Evolutionary conservation across 2,329 filamentous ascomycete species (phyloP).

Genomic region (Trichoderma citrinoviride): DNA sequence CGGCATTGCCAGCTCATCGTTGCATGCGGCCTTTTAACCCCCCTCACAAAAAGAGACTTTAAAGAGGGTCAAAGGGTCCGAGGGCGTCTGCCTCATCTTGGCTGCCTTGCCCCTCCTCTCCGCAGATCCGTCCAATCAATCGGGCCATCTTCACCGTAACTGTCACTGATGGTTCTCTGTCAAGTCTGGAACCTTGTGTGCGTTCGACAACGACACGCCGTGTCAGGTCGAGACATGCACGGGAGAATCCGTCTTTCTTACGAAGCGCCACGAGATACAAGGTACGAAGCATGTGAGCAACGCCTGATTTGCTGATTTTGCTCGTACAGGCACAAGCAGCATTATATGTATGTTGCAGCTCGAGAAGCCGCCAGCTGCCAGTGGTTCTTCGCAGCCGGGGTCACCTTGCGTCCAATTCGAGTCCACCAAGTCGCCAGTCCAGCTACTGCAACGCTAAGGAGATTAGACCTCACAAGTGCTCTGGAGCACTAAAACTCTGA

Average conservation of each 20-base stretch:
- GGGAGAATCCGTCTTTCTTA: slow-evolving; percentile 4
- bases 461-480: slow-evolving; percentile 9
- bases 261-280: not conserved
- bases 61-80: slow-evolving; percentile 21
- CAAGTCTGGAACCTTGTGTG: slow-evolving; percentile 21
- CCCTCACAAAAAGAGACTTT: not conserved
- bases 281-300: slow-evolving; percentile 8
- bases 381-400: slow-evolving; percentile 6
- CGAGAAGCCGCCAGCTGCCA: slow-evolving; percentile 4
- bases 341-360: slow-evolving; percentile 14
- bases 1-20: slow-evolving; percentile 73
- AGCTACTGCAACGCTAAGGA: slow-evolving; percentile 18
- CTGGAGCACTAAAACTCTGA: slow-evolving; percentile 15
- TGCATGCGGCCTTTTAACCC: slow-evolving; percentile 58
- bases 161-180: slow-evolving; percentile 16
- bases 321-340: not conserved
- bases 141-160: slow-evolving; percentile 21
- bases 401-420: slow-evolving; percentile 11
- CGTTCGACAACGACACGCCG: slow-evolving; percentile 4
- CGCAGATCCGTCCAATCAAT: slow-evolving; percentile 21
- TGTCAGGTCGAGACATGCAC: slow-evolving; percentile 11
- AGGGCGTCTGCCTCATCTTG: slow-evolving; percentile 20
- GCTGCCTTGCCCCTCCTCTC: slow-evolving; percentile 16
- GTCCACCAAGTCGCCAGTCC: slow-evolving; percentile 11
- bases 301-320: not conserved